Evolutionary conservation across 2,329 filamentous ascomycete genomes (phyloP).

Genomic region (Cladosporium sp.): DNA sequence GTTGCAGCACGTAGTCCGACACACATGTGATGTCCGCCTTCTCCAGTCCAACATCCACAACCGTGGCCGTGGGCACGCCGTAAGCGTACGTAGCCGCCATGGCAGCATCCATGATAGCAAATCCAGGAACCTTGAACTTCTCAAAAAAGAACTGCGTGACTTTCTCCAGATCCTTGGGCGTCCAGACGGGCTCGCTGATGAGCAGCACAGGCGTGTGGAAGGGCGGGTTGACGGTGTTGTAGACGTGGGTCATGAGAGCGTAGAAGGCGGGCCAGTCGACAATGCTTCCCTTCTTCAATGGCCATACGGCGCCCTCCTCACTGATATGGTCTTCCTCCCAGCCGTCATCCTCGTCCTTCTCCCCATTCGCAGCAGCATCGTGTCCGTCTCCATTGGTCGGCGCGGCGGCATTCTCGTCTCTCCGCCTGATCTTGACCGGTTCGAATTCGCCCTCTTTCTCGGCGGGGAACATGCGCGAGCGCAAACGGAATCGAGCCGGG

Average conservation of each 20-base stretch:
- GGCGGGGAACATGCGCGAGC: constrained; percentile 86
- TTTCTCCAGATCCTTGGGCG: constrained; percentile 76
- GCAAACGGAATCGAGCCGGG: constrained; percentile 77
- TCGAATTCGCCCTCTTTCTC: constrained; percentile 75
- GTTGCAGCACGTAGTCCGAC: constrained; percentile 72
- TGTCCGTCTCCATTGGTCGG: constrained; percentile 10
- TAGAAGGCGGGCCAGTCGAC: constrained; percentile 90
- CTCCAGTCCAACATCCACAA: constrained; percentile 85
- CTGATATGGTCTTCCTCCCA: constrained; percentile 87
- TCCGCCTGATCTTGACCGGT: constrained; percentile 68
- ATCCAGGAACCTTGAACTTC: constrained; percentile 89
- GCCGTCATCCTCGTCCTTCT: constrained; percentile 57
- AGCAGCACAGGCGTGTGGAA: constrained; percentile 94
- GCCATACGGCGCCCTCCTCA: constrained; percentile 84
- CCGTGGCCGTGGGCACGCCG: constrained; percentile 72
- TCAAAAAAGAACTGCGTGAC: constrained; percentile 95
- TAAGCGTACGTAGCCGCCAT: constrained; percentile 78
- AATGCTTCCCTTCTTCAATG: constrained; percentile 74
- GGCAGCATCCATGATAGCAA: constrained; percentile 85
- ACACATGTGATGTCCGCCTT: constrained; percentile 93
- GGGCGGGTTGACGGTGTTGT: constrained; percentile 80
- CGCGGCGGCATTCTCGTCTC: constrained; percentile 25
- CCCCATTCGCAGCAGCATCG: constrained; percentile 21
- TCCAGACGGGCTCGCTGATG: constrained; percentile 86
- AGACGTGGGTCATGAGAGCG: constrained; percentile 86